These are phyloP conservation scores for Purpureocillium takamizusanense DNA, from an alignment of 2,329 filamentous ascomycete species.

Conservation along the genomic window DNA sequence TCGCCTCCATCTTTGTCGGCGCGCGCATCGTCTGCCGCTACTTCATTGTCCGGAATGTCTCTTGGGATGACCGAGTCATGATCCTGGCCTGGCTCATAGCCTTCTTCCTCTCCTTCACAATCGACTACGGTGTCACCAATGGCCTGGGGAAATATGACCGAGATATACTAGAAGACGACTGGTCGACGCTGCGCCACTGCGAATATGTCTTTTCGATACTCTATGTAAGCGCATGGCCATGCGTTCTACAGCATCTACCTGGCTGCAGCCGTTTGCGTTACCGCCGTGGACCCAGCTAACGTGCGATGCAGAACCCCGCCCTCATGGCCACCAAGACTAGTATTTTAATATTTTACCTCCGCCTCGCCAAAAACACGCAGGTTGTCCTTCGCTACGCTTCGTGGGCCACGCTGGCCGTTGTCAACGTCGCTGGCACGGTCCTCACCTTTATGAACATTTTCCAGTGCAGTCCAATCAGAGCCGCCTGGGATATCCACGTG, in stretches of 20 bases:
- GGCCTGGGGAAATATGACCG: slow-evolving; percentile 61
- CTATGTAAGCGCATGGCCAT: slow-evolving; percentile 35
- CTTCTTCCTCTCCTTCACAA: slow-evolving; percentile 57
- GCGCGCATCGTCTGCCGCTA: slow-evolving; percentile 65
- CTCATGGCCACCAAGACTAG: slow-evolving; percentile 89
- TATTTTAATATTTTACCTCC: slow-evolving; percentile 85
- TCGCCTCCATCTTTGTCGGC: slow-evolving; percentile 67
- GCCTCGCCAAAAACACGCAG: slow-evolving; percentile 68
- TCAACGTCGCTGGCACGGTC: slow-evolving; percentile 69
- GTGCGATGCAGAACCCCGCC: slow-evolving; percentile 60
- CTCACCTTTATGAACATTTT: slow-evolving; percentile 82
- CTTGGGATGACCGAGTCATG: slow-evolving; percentile 75
- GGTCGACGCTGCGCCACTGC: slow-evolving; percentile 42
- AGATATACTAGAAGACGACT: slow-evolving; percentile 44
- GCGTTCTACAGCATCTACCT: not conserved
- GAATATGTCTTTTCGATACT: slow-evolving; percentile 59
- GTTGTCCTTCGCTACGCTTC: slow-evolving; percentile 71
- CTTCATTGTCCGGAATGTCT: slow-evolving; percentile 62
- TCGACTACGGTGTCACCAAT: slow-evolving; percentile 52
- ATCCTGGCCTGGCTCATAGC: slow-evolving; percentile 67
- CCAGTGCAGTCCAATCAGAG: slow-evolving; percentile 68
- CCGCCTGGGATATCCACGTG: slow-evolving; percentile 48
- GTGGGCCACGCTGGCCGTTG: slow-evolving; percentile 67
- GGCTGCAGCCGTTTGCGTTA: not conserved
- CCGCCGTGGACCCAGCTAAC: slow-evolving; percentile 3